Percentiles rank a stretch among this genome's conserved stretches.
Conservation (phyloP, 2,329 filamentous ascomycete species). For the Penicillium sp. region DNA sequence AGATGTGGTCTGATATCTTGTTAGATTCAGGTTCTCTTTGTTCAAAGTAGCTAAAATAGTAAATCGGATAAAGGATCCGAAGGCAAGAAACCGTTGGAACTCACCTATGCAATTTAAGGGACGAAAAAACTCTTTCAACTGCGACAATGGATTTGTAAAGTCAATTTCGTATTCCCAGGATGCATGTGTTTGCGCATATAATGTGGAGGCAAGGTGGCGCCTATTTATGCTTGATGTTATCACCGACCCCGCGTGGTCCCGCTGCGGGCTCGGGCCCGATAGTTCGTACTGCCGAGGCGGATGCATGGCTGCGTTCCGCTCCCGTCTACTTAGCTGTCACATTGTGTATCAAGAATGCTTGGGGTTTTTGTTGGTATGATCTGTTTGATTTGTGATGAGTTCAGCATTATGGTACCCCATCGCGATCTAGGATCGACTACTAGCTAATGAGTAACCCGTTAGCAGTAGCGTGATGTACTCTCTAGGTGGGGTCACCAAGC, state of each 20-base stretch:
- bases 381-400: not conserved
- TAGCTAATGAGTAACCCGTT: not conserved
- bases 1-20: not conserved
- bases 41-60: not conserved
- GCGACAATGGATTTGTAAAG: not conserved
- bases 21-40: not conserved
- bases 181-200: not conserved
- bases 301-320: not conserved
- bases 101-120: not conserved
- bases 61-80: not conserved
- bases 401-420: not conserved
- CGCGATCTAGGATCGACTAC: not conserved
- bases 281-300: slow-evolving; percentile 6
- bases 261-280: slow-evolving; percentile 17
- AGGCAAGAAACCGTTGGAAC: not conserved
- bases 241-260: slow-evolving; percentile 23
- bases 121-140: too few relatives aligned
- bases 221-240: slow-evolving; percentile 17
- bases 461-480: not conserved
- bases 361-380: not conserved
- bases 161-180: not conserved
- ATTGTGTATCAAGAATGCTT: not conserved
- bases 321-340: not conserved
- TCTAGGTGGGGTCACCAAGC: not conserved
- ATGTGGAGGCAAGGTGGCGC: not conserved